phyloP scores from a whole-genome alignment of 768 basidiomycete species.

The Boletus vinaceobasis region DNA sequence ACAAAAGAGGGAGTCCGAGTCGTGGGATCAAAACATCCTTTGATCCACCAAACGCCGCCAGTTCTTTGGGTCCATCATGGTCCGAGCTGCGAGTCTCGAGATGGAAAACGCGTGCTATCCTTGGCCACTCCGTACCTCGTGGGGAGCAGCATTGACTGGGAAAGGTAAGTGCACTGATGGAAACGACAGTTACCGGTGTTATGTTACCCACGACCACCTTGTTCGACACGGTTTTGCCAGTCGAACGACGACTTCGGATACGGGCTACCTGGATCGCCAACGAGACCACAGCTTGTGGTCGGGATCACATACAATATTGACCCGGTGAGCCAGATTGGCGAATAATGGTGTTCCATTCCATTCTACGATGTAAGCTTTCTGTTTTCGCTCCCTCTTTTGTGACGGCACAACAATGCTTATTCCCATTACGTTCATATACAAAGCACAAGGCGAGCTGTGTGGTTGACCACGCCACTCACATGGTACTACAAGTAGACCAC shows the following conservation, averaged over 20 bases:
- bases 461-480: background rate
- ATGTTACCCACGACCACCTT: no score
- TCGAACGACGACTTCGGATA: conserved; percentile 5
- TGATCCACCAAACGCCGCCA: background rate
- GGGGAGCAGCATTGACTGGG: background rate
- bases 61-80: background rate
- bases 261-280: background rate
- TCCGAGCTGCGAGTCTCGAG: background rate
- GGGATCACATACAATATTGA: background rate
- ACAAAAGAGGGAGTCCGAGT: background rate
- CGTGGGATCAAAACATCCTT: background rate
- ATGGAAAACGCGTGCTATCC: background rate
- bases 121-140: background rate
- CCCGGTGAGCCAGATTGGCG: background rate
- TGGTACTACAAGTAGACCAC: no score
- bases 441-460: conserved; percentile 16
- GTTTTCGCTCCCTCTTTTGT: background rate
- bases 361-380: background rate
- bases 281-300: background rate
- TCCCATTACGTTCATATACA: conserved; percentile 4
- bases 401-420: conserved; percentile 9
- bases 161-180: conserved; percentile 8
- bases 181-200: conserved; percentile 20
- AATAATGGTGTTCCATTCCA: background rate
- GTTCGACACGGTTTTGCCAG: conserved; percentile 28